Evolutionary conservation across 2,329 filamentous ascomycete genomes (phyloP).

Genomic region (Sporothrix curviconia): DNA sequence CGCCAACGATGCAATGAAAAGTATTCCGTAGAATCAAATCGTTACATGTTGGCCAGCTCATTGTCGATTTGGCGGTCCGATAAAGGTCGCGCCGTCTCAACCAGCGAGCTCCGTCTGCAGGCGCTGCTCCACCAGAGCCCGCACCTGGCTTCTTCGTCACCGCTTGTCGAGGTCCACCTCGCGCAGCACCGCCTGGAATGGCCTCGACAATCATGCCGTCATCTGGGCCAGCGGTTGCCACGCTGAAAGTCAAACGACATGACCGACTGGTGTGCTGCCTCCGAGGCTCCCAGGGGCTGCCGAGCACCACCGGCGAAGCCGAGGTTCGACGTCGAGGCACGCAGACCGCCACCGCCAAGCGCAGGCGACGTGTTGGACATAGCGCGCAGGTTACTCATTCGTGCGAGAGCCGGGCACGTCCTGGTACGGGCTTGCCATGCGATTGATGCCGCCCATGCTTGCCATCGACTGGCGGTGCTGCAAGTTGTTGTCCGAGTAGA

Average conservation of each 20-base stretch:
- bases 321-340: slow-evolving; percentile 41
- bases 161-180: slow-evolving; percentile 93
- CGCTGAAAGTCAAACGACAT: slow-evolving; percentile 56
- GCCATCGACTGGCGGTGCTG: slow-evolving; percentile 63
- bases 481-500: slow-evolving; percentile 47
- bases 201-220: slow-evolving; percentile 77
- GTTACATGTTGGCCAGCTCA: slow-evolving; percentile 85
- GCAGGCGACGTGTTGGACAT: slow-evolving; percentile 43
- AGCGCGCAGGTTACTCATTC: slow-evolving; percentile 53
- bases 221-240: slow-evolving; percentile 59
- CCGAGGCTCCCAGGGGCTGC: slow-evolving; percentile 37
- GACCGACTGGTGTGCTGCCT: slow-evolving; percentile 40
- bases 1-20: neutral
- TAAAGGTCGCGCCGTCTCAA: slow-evolving; percentile 78
- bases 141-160: slow-evolving; percentile 97
- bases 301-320: slow-evolving; percentile 43
- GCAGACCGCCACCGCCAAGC: slow-evolving; percentile 30
- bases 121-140: slow-evolving; percentile 85
- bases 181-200: slow-evolving; percentile 70
- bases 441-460: slow-evolving; percentile 50
- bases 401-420: slow-evolving; percentile 50
- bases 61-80: slow-evolving; percentile 90
- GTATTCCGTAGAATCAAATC: neutral
- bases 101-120: slow-evolving; percentile 82
- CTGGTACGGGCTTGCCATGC: slow-evolving; percentile 52